phyloP scores from a whole-genome alignment of 371 early-diverging fungal species.

The Rhizopus arrhizus region DNA sequence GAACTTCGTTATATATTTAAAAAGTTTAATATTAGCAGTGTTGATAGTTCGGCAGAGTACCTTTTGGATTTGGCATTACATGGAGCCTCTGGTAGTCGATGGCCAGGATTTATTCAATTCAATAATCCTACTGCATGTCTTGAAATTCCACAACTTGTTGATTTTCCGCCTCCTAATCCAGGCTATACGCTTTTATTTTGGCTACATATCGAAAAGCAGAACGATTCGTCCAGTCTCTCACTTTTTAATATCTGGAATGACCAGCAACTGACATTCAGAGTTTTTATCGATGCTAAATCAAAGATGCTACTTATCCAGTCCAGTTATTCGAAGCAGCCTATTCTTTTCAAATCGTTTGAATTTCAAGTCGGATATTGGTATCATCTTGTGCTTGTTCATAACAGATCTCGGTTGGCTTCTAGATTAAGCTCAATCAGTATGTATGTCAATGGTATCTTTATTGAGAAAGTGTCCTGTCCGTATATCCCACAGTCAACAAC shows the following conservation, averaged over 20 bases:
- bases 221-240: constrained; percentile 47
- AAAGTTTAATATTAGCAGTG: constrained; percentile 33
- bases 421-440: constrained; percentile 60
- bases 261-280: constrained; percentile 41
- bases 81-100: constrained; percentile 61
- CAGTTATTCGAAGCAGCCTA: constrained; percentile 46
- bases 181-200: constrained; percentile 71
- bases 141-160: constrained; percentile 38
- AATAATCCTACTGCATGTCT: constrained; percentile 51
- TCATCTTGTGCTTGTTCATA: constrained; percentile 72
- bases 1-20: constrained; percentile 67
- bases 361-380: constrained; percentile 71
- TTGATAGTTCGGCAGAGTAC: constrained; percentile 4
- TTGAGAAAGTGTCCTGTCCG: constrained; percentile 61
- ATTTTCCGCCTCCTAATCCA: constrained; percentile 57
- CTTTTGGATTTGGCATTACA: constrained; percentile 63
- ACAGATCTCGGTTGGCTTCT: constrained; percentile 58
- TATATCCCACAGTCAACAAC: constrained; percentile 58
- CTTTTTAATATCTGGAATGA: constrained; percentile 59
- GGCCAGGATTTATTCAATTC: constrained; percentile 75
- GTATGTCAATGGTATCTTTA: constrained; percentile 66
- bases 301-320: constrained; percentile 56
- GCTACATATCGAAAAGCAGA: constrained; percentile 69
- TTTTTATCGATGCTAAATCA: constrained; percentile 53
- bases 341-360: constrained; percentile 52